Evolutionary conservation across 2,329 filamentous ascomycete species (phyloP).

Genomic region (Exophiala bonariae): DNA sequence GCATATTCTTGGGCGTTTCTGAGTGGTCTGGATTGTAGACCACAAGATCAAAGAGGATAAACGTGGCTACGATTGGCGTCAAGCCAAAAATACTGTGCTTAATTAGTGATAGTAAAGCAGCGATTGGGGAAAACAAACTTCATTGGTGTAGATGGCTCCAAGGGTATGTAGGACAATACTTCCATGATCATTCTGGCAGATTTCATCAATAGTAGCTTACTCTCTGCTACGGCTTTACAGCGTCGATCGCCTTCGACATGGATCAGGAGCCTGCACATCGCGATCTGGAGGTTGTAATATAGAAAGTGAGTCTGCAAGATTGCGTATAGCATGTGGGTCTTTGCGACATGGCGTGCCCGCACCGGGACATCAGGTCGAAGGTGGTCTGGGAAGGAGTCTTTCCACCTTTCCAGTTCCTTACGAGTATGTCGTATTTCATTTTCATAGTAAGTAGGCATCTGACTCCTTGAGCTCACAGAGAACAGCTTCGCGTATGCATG

Average conservation of each 20-base stretch:
- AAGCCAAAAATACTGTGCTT: conserved; percentile 34
- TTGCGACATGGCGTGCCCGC: conserved; percentile 19
- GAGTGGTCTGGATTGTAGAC: conserved; percentile 38
- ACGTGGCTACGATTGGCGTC: conserved; percentile 39
- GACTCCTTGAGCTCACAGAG: conserved; percentile 33
- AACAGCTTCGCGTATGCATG: conserved; percentile 36
- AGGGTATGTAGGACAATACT: conserved; percentile 36
- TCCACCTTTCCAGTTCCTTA: conserved; percentile 35
- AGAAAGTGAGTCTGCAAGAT: conserved; percentile 32
- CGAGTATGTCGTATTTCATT: conserved; percentile 28
- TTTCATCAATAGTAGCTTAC: conserved; percentile 32
- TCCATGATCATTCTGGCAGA: conserved; percentile 36
- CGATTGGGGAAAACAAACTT: conserved; percentile 31
- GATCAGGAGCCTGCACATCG: conserved; percentile 33
- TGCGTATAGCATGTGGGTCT: conserved; percentile 22
- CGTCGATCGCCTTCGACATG: conserved; percentile 26
- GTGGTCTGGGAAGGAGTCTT: conserved; percentile 29
- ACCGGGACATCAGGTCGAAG: conserved; percentile 34
- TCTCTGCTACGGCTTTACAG: conserved; percentile 16
- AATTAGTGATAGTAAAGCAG: conserved; percentile 2
- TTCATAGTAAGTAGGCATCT: conserved; percentile 14
- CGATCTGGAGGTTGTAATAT: conserved; percentile 35
- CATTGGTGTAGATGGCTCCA: conserved; percentile 34
- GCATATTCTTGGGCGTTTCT: conserved; percentile 39
- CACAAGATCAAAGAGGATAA: conserved; percentile 45